Evolutionary conservation across 1,139 yeast genomes (phyloP).

Genomic region (Sugiyamaella pinicola): DNA sequence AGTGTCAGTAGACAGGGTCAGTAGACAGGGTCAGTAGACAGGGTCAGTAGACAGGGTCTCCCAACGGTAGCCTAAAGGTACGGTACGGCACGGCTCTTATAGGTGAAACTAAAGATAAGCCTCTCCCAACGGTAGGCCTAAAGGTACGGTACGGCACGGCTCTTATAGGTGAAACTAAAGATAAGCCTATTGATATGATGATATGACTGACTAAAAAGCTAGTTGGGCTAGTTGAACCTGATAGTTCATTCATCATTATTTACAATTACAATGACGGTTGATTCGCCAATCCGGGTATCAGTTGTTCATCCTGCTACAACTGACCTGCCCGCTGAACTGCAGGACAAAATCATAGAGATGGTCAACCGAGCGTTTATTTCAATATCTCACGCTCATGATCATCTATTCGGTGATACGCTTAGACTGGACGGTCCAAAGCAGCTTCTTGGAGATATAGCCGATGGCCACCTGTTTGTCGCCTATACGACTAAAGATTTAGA

Average conservation of each 20-base stretch:
- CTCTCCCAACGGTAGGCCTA: no score
- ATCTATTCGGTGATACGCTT: neutral
- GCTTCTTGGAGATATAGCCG: neutral
- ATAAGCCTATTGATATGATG: neutral
- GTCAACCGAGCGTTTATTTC: slow-evolving; percentile 7
- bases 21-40: no score
- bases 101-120: no score
- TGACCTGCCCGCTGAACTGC: neutral
- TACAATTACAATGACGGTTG: neutral
- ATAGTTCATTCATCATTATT: no score
- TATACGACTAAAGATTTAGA: neutral
- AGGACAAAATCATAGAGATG: neutral
- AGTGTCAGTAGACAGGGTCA: no score
- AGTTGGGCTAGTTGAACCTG: no score
- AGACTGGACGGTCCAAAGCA: neutral
- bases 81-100: no score
- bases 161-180: no score
- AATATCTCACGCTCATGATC: neutral
- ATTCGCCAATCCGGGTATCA: neutral
- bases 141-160: no score
- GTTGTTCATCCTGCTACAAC: neutral
- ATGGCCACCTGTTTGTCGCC: slow-evolving; percentile 9
- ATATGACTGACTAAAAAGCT: neutral
- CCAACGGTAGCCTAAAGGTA: no score
- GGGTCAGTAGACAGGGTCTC: no score